Evolutionary conservation across 2,329 filamentous ascomycete species (phyloP).

Genomic region (Claviceps sp.): DNA sequence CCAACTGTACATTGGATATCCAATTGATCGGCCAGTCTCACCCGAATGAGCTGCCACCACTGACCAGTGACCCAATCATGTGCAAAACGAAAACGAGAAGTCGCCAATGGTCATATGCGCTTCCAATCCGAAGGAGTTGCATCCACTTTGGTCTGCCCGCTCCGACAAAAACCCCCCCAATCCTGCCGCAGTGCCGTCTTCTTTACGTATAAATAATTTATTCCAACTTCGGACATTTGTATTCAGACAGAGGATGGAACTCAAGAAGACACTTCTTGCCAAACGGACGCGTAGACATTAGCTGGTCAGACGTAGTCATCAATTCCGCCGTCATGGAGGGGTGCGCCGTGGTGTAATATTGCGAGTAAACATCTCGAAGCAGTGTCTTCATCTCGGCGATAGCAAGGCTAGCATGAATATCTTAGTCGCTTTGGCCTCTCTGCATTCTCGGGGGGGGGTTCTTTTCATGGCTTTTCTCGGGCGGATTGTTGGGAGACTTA

Average conservation of each 20-base stretch:
- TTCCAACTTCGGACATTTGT: neutral
- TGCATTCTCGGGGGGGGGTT: neutral
- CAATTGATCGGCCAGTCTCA: neutral
- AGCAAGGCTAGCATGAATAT: slow-evolving; percentile 30
- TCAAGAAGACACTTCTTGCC: slow-evolving; percentile 45
- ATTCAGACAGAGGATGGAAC: slow-evolving; percentile 24
- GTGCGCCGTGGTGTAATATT: slow-evolving; percentile 42
- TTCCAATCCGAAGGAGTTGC: neutral
- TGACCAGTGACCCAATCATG: neutral
- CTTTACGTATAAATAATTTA: neutral
- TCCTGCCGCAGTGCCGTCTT: neutral
- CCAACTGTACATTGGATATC: neutral
- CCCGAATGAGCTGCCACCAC: neutral
- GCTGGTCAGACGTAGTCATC: slow-evolving; percentile 54
- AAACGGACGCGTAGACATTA: slow-evolving; percentile 50
- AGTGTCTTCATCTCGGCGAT: slow-evolving; percentile 56
- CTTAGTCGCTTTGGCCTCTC: neutral
- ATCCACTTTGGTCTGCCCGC: too few species aligned
- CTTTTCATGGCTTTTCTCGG: too few species aligned
- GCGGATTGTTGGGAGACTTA: slow-evolving; percentile 25
- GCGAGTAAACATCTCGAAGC: slow-evolving; percentile 47
- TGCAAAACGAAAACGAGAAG: neutral
- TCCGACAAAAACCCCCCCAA: neutral
- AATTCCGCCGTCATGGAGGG: slow-evolving; percentile 35
- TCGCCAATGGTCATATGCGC: neutral